A percentile compares a stretch with the other conserved stretches of the same genome.
Evolutionary conservation across 2,329 filamentous ascomycete species (phyloP).

Genomic region (Aquanectria penicillioides): DNA sequence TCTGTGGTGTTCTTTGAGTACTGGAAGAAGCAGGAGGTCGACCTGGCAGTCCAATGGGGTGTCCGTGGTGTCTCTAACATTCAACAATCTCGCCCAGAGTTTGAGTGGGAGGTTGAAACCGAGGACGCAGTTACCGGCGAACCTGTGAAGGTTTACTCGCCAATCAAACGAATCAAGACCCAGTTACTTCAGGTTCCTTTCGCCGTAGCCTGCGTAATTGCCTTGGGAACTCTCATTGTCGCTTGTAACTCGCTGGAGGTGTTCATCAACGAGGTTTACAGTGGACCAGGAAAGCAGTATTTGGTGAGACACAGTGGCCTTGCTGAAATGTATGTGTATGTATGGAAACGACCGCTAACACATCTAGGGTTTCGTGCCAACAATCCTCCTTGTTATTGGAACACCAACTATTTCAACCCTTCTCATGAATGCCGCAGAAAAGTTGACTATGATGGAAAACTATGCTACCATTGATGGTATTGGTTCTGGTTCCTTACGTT

Average conservation of each 20-base stretch:
- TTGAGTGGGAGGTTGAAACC: slow-evolving; percentile 79
- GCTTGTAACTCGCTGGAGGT: slow-evolving; percentile 93
- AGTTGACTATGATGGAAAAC: slow-evolving; percentile 86
- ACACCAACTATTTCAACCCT: slow-evolving; percentile 82
- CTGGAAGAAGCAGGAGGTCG: slow-evolving; percentile 93
- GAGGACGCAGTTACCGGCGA: slow-evolving; percentile 87
- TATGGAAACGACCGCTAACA: too few relatives aligned
- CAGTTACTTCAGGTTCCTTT: slow-evolving; percentile 89
- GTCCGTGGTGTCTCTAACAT: slow-evolving; percentile 86
- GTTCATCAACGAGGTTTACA: slow-evolving; percentile 94
- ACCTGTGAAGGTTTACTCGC: slow-evolving; percentile 78
- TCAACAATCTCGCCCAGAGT: slow-evolving; percentile 80
- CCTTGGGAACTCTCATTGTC: slow-evolving; percentile 84
- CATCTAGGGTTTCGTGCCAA: slow-evolving; percentile 84
- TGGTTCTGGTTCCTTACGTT: slow-evolving; percentile 20
- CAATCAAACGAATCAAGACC: slow-evolving; percentile 76
- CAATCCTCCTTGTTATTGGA: slow-evolving; percentile 82
- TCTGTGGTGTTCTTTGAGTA: slow-evolving; percentile 91
- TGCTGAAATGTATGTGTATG: too few relatives aligned
- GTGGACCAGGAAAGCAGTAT: slow-evolving; percentile 85
- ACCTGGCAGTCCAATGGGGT: slow-evolving; percentile 88
- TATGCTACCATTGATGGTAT: slow-evolving; percentile 83
- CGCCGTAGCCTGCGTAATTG: slow-evolving; percentile 74
- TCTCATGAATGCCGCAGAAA: slow-evolving; percentile 80
- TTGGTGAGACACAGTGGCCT: slow-evolving; percentile 69